Conservation (phyloP, 78 protist species). For the Pigoraptor vietnamica region DNA sequence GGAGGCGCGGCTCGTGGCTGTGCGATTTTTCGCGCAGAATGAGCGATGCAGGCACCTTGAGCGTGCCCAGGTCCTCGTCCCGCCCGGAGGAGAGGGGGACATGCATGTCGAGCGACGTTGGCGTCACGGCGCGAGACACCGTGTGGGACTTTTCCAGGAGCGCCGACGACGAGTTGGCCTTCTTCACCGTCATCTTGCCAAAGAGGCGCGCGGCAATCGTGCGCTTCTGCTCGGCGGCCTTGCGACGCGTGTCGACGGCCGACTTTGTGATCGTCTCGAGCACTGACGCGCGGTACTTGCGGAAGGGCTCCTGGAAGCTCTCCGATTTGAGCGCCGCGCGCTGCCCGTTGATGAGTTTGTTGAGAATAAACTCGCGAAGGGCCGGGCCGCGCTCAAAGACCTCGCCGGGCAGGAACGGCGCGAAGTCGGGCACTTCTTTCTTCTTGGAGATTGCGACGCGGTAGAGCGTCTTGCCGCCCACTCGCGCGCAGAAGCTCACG, state of each 20-base stretch:
- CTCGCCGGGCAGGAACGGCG: neutral
- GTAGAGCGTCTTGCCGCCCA: constrained; percentile 4
- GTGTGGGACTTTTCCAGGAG: neutral
- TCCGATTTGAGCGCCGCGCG: constrained; percentile 4
- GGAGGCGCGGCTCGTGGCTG: neutral
- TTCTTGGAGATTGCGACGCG: constrained; percentile 21
- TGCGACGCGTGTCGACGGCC: neutral
- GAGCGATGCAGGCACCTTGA: neutral
- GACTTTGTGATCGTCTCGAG: neutral
- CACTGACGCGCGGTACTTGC: neutral
- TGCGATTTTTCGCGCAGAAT: neutral
- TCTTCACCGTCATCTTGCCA: neutral
- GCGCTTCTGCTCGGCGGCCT: neutral
- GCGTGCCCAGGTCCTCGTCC: neutral
- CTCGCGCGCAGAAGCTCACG: neutral
- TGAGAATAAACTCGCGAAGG: neutral
- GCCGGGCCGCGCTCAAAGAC: neutral
- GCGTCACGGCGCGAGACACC: neutral
- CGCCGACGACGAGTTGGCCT: neutral
- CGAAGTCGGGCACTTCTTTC: neutral
- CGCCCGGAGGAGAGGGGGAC: neutral
- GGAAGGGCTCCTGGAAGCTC: constrained; percentile 5
- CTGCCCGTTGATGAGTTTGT: constrained; percentile 6
- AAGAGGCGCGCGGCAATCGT: neutral
- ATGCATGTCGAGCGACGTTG: no score